These are phyloP conservation scores for Phaeophleospora eucalypticola DNA, from an alignment of 2,329 filamentous ascomycete species.

Conservation along the genomic window DNA sequence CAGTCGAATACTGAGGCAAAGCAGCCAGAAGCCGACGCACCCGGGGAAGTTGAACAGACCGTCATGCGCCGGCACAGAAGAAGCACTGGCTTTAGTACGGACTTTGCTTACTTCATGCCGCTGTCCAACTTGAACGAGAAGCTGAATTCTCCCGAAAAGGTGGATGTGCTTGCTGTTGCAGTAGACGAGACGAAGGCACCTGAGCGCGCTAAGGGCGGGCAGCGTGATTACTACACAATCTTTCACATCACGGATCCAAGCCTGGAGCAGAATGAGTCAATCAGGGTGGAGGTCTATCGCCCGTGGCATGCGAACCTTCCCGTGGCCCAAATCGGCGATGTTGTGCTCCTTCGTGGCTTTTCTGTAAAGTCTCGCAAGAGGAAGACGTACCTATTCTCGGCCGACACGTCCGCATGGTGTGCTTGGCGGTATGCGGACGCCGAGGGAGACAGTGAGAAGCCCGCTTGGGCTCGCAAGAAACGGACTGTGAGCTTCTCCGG, in stretches of 20 bases:
- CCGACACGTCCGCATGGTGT: slow-evolving; percentile 45
- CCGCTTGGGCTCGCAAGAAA: slow-evolving; percentile 28
- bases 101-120: slow-evolving; percentile 44
- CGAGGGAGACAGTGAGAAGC: slow-evolving; percentile 16
- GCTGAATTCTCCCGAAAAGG: slow-evolving; percentile 39
- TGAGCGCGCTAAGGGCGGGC: slow-evolving; percentile 39
- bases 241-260: slow-evolving; percentile 40
- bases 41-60: neutral
- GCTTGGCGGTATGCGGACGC: slow-evolving; percentile 39
- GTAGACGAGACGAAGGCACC: slow-evolving; percentile 32
- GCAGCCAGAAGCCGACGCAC: neutral
- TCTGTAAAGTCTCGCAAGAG: slow-evolving; percentile 39
- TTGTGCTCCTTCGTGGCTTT: slow-evolving; percentile 43
- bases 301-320: slow-evolving; percentile 42
- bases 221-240: slow-evolving; percentile 42
- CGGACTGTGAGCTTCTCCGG: slow-evolving; percentile 13
- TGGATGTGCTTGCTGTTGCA: slow-evolving; percentile 46
- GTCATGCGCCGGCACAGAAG: neutral
- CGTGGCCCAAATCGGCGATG: slow-evolving; percentile 38
- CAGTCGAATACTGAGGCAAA: slow-evolving; percentile 9
- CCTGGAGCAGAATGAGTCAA: slow-evolving; percentile 8
- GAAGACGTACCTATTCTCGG: slow-evolving; percentile 36
- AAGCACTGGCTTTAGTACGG: slow-evolving; percentile 36
- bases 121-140: slow-evolving; percentile 37
- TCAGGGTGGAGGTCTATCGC: slow-evolving; percentile 42